A percentile compares a stretch with the other conserved stretches of the same genome.
Conservation (phyloP, 305 asterid genomes). For the Andrographis paniculata region DNA sequence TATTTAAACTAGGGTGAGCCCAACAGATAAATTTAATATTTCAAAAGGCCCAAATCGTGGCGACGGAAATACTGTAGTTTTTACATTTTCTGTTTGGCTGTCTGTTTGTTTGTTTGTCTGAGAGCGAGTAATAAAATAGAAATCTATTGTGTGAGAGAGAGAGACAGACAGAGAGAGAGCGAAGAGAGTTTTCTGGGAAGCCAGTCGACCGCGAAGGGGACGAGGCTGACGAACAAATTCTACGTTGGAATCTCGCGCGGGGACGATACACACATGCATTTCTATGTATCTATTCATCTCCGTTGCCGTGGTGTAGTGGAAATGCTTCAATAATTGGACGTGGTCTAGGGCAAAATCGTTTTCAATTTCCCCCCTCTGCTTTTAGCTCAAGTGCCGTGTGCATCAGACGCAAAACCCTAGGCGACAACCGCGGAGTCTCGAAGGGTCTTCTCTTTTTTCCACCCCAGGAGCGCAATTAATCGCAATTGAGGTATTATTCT, state of each 20-base stretch:
- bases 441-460: constrained; percentile 25
- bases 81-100: too few species aligned
- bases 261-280: not conserved
- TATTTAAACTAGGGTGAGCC: too few species aligned
- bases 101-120: not conserved
- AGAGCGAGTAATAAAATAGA: not conserved
- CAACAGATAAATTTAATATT: too few species aligned
- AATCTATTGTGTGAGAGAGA: not conserved
- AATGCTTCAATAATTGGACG: constrained; percentile 18
- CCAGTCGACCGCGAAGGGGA: constrained; percentile 1
- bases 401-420: constrained; percentile 78
- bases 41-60: too few species aligned
- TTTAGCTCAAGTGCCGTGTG: constrained; percentile 49
- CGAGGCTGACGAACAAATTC: not conserved
- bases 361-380: constrained; percentile 30
- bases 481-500: constrained; percentile 52
- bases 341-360: constrained; percentile 39
- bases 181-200: not conserved
- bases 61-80: too few species aligned
- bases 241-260: not conserved
- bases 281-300: not conserved
- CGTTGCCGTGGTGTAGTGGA: not conserved
- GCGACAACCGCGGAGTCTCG: constrained; percentile 22
- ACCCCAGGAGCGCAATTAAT: constrained; percentile 34
- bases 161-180: not conserved